phyloP scores from a whole-genome alignment of 2,329 filamentous ascomycete species.

The Didymella pomorum region DNA sequence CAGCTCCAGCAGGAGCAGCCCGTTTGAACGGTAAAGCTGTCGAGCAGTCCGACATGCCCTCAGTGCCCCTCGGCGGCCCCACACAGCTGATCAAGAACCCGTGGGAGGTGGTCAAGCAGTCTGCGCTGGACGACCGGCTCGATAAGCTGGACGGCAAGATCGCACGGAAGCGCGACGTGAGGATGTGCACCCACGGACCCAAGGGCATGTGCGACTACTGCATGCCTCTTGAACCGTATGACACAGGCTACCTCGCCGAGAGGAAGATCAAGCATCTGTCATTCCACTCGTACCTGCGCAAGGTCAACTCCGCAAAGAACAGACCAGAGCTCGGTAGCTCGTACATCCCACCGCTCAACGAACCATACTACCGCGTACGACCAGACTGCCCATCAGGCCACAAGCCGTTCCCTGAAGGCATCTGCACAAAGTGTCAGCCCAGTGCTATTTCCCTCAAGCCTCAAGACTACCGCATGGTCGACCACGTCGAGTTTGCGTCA shows the following conservation, averaged over 20 bases:
- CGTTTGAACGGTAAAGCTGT: slow-evolving; percentile 82
- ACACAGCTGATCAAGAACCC: slow-evolving; percentile 78
- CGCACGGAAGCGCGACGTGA: slow-evolving; percentile 72
- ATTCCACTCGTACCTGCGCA: slow-evolving; percentile 92
- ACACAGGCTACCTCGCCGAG: slow-evolving; percentile 84
- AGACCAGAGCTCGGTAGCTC: slow-evolving; percentile 93
- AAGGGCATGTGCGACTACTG: slow-evolving; percentile 99
- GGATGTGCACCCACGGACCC: slow-evolving; percentile 93
- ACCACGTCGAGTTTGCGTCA: slow-evolving; percentile 95
- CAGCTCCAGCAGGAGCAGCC: slow-evolving; percentile 57
- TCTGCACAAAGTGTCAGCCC: slow-evolving; percentile 97
- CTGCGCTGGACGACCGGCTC: slow-evolving; percentile 82
- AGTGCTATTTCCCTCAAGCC: slow-evolving; percentile 95
- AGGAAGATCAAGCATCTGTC: slow-evolving; percentile 99
- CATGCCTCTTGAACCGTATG: slow-evolving; percentile 94
- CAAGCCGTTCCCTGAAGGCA: slow-evolving; percentile 91
- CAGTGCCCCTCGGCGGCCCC: slow-evolving; percentile 65
- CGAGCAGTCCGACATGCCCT: slow-evolving; percentile 71
- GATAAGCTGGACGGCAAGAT: slow-evolving; percentile 94
- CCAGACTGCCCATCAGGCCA: slow-evolving; percentile 92
- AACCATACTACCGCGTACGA: slow-evolving; percentile 91
- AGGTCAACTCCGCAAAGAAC: slow-evolving; percentile 95
- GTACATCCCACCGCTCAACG: slow-evolving; percentile 92
- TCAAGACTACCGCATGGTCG: slow-evolving; percentile 94
- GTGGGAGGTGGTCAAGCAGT: slow-evolving; percentile 92